Evolutionary conservation across 164 flowering plant genomes (phyloP).

Genomic region (Magnolia sinica): DNA sequence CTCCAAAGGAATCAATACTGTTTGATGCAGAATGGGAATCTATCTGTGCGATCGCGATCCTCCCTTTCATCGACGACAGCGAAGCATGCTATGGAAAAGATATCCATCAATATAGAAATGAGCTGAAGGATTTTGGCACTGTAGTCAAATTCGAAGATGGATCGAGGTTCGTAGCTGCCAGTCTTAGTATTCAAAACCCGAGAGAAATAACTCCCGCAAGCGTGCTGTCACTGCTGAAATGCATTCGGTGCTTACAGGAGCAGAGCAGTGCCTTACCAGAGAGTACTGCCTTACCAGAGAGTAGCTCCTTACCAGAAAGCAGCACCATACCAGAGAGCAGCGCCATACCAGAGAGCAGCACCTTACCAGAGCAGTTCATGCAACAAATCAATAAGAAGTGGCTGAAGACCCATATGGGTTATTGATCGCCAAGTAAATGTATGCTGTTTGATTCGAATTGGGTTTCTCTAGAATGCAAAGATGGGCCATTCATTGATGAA

Average conservation of each 20-base stretch:
- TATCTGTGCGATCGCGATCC: constrained; percentile 13
- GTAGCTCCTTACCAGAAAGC: too few species aligned
- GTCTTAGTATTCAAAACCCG: constrained; percentile 10
- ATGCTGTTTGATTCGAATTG: constrained; percentile 40
- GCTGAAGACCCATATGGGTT: constrained; percentile 56
- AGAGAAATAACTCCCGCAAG: constrained; percentile 4
- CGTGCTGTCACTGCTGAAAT: constrained; percentile 15
- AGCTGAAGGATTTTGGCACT: constrained; percentile 26
- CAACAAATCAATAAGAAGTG: constrained; percentile 31
- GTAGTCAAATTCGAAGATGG: constrained; percentile 19
- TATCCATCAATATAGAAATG: constrained; percentile 17
- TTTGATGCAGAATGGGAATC: constrained; percentile 23
- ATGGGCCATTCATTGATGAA: constrained; percentile 71
- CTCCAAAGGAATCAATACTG: constrained; percentile 49
- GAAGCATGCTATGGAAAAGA: constrained; percentile 11
- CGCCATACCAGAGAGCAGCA: constrained; percentile 11
- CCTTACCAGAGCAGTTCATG: constrained; percentile 25
- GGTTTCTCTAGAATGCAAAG: constrained; percentile 30
- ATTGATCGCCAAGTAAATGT: constrained; percentile 39
- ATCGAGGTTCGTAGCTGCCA: constrained; percentile 15
- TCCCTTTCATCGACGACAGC: constrained; percentile 24
- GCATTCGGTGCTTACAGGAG: constrained; percentile 8
- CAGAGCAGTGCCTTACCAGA: constrained; percentile 15
- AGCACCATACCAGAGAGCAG: background rate
- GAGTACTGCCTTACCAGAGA: too few species aligned